phyloP scores from a whole-genome alignment of 2,329 filamentous ascomycete genomes.

The Metarhizium sp. region DNA sequence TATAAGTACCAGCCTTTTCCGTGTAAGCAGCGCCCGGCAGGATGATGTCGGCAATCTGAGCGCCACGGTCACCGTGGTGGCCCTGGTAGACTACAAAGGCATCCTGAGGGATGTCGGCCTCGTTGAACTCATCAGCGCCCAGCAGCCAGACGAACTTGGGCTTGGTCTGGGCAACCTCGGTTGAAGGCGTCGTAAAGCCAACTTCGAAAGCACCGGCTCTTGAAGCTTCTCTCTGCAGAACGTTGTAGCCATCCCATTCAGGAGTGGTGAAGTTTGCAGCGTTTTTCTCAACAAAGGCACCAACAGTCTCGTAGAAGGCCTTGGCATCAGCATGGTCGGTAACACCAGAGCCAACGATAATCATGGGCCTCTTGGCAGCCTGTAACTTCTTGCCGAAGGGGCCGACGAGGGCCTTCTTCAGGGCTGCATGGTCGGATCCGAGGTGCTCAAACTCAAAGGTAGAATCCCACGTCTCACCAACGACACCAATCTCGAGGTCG shows the following conservation, averaged over 20 bases:
- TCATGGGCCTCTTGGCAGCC: conserved; percentile 86
- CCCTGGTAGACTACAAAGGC: conserved; percentile 97
- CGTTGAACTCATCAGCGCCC: conserved; percentile 82
- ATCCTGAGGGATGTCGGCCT: conserved; percentile 83
- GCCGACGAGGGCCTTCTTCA: conserved; percentile 79
- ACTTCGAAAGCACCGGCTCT: conserved; percentile 91
- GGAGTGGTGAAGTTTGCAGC: conserved; percentile 75
- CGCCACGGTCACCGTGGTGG: conserved; percentile 91
- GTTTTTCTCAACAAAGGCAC: conserved; percentile 88
- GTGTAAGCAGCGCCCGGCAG: conserved; percentile 94
- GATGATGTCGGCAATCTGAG: conserved; percentile 85
- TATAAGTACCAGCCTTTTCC: conserved; percentile 90
- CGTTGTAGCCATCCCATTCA: conserved; percentile 97
- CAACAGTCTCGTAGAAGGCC: conserved; percentile 85
- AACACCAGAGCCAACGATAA: conserved; percentile 86
- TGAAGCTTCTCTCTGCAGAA: conserved; percentile 88
- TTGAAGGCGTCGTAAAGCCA: conserved; percentile 81
- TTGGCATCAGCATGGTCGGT: conserved; percentile 88
- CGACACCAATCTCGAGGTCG: conserved; percentile 82
- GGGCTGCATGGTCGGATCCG: conserved; percentile 64
- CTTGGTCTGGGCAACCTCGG: conserved; percentile 70
- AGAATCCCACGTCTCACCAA: conserved; percentile 85
- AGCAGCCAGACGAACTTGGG: conserved; percentile 97
- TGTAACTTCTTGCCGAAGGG: conserved; percentile 89
- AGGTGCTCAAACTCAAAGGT: conserved; percentile 95